phyloP scores from a whole-genome alignment of 345 rosid species.

The Populus nigra region DNA sequence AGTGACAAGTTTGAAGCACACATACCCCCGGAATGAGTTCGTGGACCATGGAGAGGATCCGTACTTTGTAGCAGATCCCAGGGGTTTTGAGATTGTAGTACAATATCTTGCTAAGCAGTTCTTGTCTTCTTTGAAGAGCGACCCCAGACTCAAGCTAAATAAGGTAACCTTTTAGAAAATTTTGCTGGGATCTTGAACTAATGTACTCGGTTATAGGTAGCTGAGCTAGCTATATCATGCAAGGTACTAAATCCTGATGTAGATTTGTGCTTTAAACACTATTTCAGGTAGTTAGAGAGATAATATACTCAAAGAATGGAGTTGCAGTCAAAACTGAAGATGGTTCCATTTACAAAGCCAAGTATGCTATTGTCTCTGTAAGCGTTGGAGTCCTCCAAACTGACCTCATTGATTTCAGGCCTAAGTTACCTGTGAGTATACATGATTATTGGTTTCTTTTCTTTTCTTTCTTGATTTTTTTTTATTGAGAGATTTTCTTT shows the following conservation, averaged over 20 bases:
- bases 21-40: constrained; percentile 21
- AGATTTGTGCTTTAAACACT: background rate
- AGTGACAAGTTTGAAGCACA: constrained; percentile 30
- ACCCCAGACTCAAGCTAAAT: constrained; percentile 34
- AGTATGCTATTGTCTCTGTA: constrained; percentile 29
- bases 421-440: constrained; percentile 22
- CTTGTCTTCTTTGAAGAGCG: constrained; percentile 15
- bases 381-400: constrained; percentile 37
- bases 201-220: background rate
- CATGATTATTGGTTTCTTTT: background rate
- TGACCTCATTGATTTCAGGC: constrained; percentile 30
- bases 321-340: constrained; percentile 31
- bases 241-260: background rate
- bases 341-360: constrained; percentile 22
- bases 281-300: constrained; percentile 19
- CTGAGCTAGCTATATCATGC: background rate
- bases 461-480: background rate
- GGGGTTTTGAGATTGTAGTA: constrained; percentile 27
- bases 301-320: constrained; percentile 19
- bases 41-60: constrained; percentile 23
- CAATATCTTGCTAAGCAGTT: constrained; percentile 28
- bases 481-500: background rate
- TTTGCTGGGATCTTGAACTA: background rate
- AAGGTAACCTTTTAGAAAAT: constrained; percentile 8
- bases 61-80: constrained; percentile 29